Conservation (phyloP, 495 filamentous ascomycete species). For the Podospora australis region DNA sequence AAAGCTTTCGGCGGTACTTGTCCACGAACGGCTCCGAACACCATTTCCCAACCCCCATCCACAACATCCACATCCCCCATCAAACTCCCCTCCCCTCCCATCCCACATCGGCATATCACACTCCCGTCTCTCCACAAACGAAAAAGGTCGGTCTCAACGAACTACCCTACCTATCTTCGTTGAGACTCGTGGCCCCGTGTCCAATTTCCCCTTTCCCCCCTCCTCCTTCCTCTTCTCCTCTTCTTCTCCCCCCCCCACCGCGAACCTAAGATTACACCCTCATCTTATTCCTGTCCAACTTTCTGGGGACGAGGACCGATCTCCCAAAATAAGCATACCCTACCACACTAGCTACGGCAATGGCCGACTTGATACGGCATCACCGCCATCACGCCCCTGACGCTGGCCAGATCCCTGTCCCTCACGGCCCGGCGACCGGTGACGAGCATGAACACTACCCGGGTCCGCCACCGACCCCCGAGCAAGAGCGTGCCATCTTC, state of each 20-base stretch:
- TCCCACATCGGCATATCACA: too few species aligned
- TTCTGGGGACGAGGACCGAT: background rate
- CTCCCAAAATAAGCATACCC: background rate
- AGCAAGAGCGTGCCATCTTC: constrained; percentile 66
- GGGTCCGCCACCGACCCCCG: constrained; percentile 5
- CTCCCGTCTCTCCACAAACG: too few species aligned
- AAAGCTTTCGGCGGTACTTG: too few species aligned
- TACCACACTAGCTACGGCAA: constrained; percentile 5
- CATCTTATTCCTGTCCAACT: background rate
- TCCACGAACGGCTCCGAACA: too few species aligned
- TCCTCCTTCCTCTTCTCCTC: background rate
- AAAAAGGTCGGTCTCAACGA: background rate
- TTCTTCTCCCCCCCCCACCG: background rate
- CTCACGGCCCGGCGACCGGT: constrained; percentile 42
- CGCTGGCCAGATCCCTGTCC: constrained; percentile 40
- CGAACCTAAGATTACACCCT: background rate
- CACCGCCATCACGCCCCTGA: constrained; percentile 37
- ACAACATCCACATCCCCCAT: background rate
- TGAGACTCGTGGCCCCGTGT: background rate
- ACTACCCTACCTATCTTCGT: background rate
- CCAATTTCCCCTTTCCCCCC: background rate
- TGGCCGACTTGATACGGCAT: constrained; percentile 30
- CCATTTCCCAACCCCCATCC: too few species aligned
- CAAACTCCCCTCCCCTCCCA: too few species aligned
- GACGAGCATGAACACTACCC: constrained; percentile 37